Evolutionary conservation across 2,329 filamentous ascomycete genomes (phyloP).

Genomic region (Aspergillus calidoustus): DNA sequence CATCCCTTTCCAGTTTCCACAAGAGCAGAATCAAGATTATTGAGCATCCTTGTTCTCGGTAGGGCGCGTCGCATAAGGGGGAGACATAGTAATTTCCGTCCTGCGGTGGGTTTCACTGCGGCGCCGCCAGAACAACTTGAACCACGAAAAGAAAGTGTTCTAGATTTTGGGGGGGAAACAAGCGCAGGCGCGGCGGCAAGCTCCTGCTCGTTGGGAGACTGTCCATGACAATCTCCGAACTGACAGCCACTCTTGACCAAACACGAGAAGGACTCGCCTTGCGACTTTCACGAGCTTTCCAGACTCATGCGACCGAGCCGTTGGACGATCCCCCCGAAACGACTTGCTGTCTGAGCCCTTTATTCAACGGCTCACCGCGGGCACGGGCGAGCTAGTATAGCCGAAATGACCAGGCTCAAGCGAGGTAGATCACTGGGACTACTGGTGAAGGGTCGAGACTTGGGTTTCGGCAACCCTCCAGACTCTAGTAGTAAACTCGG

Average conservation of each 20-base stretch:
- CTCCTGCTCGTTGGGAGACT: conserved; percentile 10
- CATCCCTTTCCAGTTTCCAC: neutral
- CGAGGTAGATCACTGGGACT: conserved; percentile 3
- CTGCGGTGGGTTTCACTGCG: neutral
- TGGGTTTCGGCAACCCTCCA: neutral
- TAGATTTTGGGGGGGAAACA: conserved; percentile 9
- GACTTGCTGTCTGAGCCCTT: conserved; percentile 1
- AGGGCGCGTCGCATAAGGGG: neutral
- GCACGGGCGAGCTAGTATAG: neutral
- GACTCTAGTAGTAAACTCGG: neutral
- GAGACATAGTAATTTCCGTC: neutral
- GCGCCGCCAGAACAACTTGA: neutral
- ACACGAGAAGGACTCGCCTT: neutral
- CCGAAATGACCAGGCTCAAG: conserved; percentile 12
- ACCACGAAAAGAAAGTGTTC: neutral
- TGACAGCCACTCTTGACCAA: neutral
- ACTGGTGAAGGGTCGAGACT: neutral
- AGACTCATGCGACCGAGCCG: conserved; percentile 5
- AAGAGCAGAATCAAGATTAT: conserved; percentile 4
- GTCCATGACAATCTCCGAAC: neutral
- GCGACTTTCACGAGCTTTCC: neutral
- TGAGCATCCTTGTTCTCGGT: neutral
- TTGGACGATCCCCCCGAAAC: conserved; percentile 1
- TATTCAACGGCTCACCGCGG: neutral
- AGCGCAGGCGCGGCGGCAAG: conserved; percentile 20